Evolutionary conservation across 306 rosid genomes (phyloP).

Genomic region (Prinsepia uniflora): DNA sequence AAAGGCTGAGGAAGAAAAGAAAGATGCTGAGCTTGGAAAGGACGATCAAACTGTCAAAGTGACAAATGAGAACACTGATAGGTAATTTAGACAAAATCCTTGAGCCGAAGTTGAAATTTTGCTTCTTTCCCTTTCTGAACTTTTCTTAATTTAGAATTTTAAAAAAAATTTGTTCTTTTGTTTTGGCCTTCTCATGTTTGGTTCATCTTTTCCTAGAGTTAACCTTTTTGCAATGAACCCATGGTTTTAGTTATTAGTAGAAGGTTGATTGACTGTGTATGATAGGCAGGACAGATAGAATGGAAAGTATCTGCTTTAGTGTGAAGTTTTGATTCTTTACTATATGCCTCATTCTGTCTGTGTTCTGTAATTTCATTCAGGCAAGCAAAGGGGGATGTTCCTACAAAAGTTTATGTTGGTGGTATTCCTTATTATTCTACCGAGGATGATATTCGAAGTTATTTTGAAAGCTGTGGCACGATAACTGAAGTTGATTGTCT

Average conservation of each 20-base stretch:
- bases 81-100: slow-evolving; percentile 37
- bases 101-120: not conserved
- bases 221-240: not conserved
- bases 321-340: not conserved
- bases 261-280: slow-evolving; percentile 3
- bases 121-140: not conserved
- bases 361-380: slow-evolving; percentile 36
- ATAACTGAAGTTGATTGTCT: slow-evolving; percentile 81
- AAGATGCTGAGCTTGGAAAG: slow-evolving; percentile 28
- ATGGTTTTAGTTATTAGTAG: not conserved
- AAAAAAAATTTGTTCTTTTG: not conserved
- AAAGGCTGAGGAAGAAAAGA: slow-evolving; percentile 26
- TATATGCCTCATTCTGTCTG: slow-evolving; percentile 7
- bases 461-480: slow-evolving; percentile 83
- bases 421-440: slow-evolving; percentile 93
- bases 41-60: slow-evolving; percentile 27
- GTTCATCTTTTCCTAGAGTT: not conserved
- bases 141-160: not conserved
- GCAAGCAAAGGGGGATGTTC: slow-evolving; percentile 37
- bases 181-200: not conserved
- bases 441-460: slow-evolving; percentile 88
- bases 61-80: slow-evolving; percentile 28
- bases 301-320: not conserved
- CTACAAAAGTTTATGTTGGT: slow-evolving; percentile 80
- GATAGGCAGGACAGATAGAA: not conserved